Percentiles rank a stretch among this genome's conserved stretches.
phyloP scores from a whole-genome alignment of 768 basidiomycete genomes.

The Amanita pseudoporphyria region DNA sequence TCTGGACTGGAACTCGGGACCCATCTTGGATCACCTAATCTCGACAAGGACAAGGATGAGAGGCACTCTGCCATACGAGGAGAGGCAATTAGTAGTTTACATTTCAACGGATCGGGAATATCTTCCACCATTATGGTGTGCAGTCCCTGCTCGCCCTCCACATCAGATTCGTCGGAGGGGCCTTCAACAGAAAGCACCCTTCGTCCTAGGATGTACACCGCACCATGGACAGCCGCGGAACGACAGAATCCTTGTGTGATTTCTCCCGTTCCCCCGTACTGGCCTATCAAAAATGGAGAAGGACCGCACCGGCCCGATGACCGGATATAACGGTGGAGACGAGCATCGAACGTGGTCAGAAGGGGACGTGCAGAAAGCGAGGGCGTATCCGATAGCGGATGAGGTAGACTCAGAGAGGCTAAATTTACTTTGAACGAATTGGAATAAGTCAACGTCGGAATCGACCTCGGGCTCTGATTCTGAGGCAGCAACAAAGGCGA shows the following conservation, averaged over 20 bases:
- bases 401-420: conserved; percentile 47
- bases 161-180: conserved; percentile 7
- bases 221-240: conserved; percentile 73
- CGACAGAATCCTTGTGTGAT: conserved; percentile 89
- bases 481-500: conserved; percentile 70
- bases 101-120: conserved; percentile 48
- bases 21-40: too few relatives aligned
- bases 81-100: conserved; percentile 47
- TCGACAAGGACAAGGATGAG: conserved; percentile 9
- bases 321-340: conserved; percentile 64
- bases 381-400: conserved; percentile 60
- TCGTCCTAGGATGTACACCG: conserved; percentile 63
- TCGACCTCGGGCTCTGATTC: conserved; percentile 61
- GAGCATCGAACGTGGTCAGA: conserved; percentile 39
- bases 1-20: too few relatives aligned
- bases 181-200: conserved; percentile 24
- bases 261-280: conserved; percentile 91
- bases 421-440: conserved; percentile 37
- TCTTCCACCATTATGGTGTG: conserved; percentile 48
- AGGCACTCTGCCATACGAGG: conserved; percentile 23
- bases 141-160: conserved; percentile 8
- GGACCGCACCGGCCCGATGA: conserved; percentile 80
- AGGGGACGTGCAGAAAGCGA: conserved; percentile 58
- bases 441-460: conserved; percentile 54
- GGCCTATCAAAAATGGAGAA: conserved; percentile 82